Evolutionary conservation across 2,329 filamentous ascomycete genomes (phyloP).

Genomic region (Trichophaea hybrida): DNA sequence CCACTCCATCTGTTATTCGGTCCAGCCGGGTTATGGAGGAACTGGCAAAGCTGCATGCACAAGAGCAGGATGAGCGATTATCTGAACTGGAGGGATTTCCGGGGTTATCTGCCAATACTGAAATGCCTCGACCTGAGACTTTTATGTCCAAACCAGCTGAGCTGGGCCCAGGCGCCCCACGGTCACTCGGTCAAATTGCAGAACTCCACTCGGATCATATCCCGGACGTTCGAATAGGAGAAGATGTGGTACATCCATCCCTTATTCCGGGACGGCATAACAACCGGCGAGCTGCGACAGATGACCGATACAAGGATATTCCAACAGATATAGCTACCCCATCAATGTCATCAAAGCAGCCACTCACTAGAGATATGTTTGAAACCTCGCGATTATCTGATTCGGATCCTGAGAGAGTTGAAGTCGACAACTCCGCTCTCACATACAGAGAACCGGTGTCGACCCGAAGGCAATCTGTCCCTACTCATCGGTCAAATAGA

Average conservation of each 20-base stretch:
- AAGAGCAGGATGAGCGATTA: background rate
- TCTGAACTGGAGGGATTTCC: background rate
- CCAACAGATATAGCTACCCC: background rate
- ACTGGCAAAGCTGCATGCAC: background rate
- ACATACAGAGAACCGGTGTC: too few relatives aligned
- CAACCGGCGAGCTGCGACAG: background rate
- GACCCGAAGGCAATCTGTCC: too few relatives aligned
- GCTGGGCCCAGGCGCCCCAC: background rate
- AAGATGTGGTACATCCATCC: background rate
- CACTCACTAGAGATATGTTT: background rate
- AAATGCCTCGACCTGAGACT: background rate
- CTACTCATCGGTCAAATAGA: too few relatives aligned
- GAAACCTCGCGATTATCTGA: background rate
- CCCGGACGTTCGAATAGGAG: background rate
- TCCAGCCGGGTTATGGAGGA: background rate
- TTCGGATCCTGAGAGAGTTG: background rate
- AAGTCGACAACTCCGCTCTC: background rate
- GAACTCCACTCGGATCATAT: conserved; percentile 1
- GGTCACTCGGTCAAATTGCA: background rate
- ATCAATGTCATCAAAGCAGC: too few relatives aligned
- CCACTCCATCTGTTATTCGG: background rate
- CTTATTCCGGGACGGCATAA: background rate
- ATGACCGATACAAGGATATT: background rate
- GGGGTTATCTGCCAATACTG: background rate
- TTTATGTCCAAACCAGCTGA: too few relatives aligned